phyloP scores from a whole-genome alignment of 2,329 filamentous ascomycete genomes.

The Bertia moriformis region DNA sequence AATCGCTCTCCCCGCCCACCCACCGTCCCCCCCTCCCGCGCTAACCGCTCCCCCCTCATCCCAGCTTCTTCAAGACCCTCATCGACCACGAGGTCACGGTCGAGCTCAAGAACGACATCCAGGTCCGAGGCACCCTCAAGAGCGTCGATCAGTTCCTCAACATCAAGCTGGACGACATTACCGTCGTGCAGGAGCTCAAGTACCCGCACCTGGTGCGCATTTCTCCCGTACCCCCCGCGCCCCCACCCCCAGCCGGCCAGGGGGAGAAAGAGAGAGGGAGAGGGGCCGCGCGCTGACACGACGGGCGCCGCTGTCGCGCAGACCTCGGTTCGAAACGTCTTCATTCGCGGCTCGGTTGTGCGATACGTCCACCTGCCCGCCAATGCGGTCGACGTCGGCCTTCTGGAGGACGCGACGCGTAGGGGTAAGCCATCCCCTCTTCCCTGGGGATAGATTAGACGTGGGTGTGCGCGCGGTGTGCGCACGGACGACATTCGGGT shows the following conservation, averaged over 20 bases:
- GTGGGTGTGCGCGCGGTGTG: no score
- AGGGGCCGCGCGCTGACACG: background rate
- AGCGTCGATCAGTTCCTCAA: conserved; percentile 98
- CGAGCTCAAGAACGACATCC: conserved; percentile 98
- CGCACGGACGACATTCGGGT: no score
- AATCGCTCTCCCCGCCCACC: background rate
- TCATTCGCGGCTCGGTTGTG: conserved; percentile 84
- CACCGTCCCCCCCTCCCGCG: conserved; percentile 2
- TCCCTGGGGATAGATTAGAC: no score
- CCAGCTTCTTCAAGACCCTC: conserved; percentile 98
- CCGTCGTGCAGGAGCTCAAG: conserved; percentile 80
- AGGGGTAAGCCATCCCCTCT: no score
- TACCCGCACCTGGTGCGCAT: conserved; percentile 79
- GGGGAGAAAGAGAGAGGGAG: no score
- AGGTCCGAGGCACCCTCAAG: conserved; percentile 87
- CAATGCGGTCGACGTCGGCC: conserved; percentile 66
- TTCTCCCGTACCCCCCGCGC: no score
- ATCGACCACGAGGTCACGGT: conserved; percentile 95
- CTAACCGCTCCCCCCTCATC: no score
- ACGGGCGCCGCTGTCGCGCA: conserved; percentile 10
- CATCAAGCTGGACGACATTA: conserved; percentile 94
- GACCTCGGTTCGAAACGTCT: conserved; percentile 83
- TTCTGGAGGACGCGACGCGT: conserved; percentile 81
- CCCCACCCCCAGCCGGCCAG: background rate
- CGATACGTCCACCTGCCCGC: conserved; percentile 81